Evolutionary conservation across 73 alveolate species (phyloP), one percentile per base, ranked within the genome.

Genomic region (Stentor roeselii): DNA sequence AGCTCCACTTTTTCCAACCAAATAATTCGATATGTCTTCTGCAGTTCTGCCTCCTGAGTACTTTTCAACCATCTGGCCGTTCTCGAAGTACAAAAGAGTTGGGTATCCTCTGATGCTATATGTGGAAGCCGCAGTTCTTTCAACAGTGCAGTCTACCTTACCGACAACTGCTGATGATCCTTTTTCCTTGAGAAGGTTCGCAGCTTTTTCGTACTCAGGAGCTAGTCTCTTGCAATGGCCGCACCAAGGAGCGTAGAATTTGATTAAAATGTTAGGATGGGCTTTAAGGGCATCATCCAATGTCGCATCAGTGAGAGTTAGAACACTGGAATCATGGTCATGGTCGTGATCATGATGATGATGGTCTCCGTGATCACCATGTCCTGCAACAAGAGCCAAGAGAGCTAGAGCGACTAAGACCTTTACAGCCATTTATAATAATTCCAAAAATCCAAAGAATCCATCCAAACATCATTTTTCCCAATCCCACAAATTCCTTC

Each of bases 151-250:
- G 90, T 97, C 99, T 60, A 97, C 96, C 91, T 95, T 94, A 42
- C 99, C 99, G 6, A 97, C 78, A 39, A 78, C 83, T 87, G 87
- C 89, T 0, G 89, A 84, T 60, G 93, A 86, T 76, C 89, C 94
- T 80, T 92, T 91, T 74, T 92, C 85, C 76, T 89, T 92, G 34
- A 96, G 91, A 37, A 84, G 91, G 35, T 80, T 89, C 21, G 99
- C 99, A 37, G 99, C 99, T 82, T 95, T 92, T 78, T 93, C 95
- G 83, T 92, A 96, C 83, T 95, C 99, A 59, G 99, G 99, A 82
- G 98, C 98, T 77, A 96, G 95, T 82, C 93, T 91, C 95, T 96
- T 96, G 93, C 99, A 96, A 83, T 96, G 99, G 39, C 97, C 97
- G 84, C 97, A 92, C 98, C 98, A 93, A 21, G 98, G 98, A 60